Conservation (phyloP, 108 stramenopile genomes). For the Nitzschia palea region DNA sequence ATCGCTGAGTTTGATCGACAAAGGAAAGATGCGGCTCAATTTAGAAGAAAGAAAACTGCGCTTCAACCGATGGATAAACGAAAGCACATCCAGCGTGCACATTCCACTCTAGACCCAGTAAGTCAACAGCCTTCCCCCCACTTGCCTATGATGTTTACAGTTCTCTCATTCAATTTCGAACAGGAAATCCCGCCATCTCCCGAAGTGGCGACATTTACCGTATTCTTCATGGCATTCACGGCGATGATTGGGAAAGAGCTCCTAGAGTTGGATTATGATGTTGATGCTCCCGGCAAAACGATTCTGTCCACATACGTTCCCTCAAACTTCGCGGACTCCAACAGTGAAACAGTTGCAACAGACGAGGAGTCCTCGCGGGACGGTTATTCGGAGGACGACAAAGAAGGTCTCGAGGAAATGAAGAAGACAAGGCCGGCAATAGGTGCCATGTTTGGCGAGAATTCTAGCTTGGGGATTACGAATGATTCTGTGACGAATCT, state of each 20-base stretch:
- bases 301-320: slow-evolving; percentile 73
- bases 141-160: neutral
- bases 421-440: slow-evolving; percentile 36
- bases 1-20: slow-evolving; percentile 86
- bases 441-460: slow-evolving; percentile 29
- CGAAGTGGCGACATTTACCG: slow-evolving; percentile 79
- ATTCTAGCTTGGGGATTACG: neutral
- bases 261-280: slow-evolving; percentile 62
- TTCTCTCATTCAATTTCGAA: neutral
- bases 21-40: slow-evolving; percentile 79
- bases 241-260: slow-evolving; percentile 79
- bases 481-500: neutral
- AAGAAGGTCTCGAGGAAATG: slow-evolving; percentile 34
- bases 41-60: slow-evolving; percentile 47
- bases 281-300: slow-evolving; percentile 47
- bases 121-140: neutral
- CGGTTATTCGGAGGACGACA: slow-evolving; percentile 38
- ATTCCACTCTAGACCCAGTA: slow-evolving; percentile 40
- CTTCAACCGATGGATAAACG: slow-evolving; percentile 30
- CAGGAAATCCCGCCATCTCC: slow-evolving; percentile 44
- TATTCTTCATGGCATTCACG: slow-evolving; percentile 85
- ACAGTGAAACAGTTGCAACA: slow-evolving; percentile 20
- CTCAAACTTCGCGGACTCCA: slow-evolving; percentile 16
- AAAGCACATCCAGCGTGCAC: slow-evolving; percentile 35
- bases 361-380: slow-evolving; percentile 23